These are phyloP conservation scores for Casuarina cunninghamiana DNA, from an alignment of 306 rosid genomes.

Conservation along the genomic window DNA sequence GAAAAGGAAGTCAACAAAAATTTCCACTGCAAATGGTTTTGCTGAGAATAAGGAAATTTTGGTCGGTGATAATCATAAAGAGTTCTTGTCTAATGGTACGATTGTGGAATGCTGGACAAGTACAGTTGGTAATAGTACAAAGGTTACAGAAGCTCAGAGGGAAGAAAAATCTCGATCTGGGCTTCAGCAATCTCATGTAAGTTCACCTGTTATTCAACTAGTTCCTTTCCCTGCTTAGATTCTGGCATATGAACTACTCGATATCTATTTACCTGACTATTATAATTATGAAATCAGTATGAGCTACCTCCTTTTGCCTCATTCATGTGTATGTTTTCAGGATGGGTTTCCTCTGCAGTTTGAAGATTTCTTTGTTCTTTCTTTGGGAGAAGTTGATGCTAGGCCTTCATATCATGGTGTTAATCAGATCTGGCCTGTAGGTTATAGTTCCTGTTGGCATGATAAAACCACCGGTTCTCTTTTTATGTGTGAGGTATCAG, in stretches of 20 bases:
- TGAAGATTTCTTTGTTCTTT: slow-evolving; percentile 85
- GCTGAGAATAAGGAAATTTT: slow-evolving; percentile 54
- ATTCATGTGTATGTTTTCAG: slow-evolving; percentile 52
- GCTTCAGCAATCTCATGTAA: slow-evolving; percentile 51
- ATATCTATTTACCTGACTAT: slow-evolving; percentile 4
- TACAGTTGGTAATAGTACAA: slow-evolving; percentile 45
- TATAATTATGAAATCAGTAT: slow-evolving; percentile 17
- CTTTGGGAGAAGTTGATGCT: slow-evolving; percentile 76
- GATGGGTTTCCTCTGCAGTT: slow-evolving; percentile 87
- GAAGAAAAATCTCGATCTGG: slow-evolving; percentile 38
- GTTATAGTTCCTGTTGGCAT: slow-evolving; percentile 91
- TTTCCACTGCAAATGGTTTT: slow-evolving; percentile 58
- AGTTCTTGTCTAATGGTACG: slow-evolving; percentile 47
- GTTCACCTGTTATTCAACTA: slow-evolving; percentile 34
- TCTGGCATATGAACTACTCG: not conserved
- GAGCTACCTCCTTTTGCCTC: slow-evolving; percentile 31
- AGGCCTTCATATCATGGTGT: slow-evolving; percentile 74
- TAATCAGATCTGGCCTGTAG: slow-evolving; percentile 67
- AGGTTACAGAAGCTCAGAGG: slow-evolving; percentile 40
- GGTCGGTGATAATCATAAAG: slow-evolving; percentile 43
- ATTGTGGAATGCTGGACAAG: slow-evolving; percentile 32
- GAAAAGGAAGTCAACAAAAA: slow-evolving; percentile 63
- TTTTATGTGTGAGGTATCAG: slow-evolving; percentile 72
- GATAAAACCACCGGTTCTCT: slow-evolving; percentile 87
- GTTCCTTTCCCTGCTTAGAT: not conserved